phyloP scores from a whole-genome alignment of 768 basidiomycete genomes.

The Ephemerocybe angulata region DNA sequence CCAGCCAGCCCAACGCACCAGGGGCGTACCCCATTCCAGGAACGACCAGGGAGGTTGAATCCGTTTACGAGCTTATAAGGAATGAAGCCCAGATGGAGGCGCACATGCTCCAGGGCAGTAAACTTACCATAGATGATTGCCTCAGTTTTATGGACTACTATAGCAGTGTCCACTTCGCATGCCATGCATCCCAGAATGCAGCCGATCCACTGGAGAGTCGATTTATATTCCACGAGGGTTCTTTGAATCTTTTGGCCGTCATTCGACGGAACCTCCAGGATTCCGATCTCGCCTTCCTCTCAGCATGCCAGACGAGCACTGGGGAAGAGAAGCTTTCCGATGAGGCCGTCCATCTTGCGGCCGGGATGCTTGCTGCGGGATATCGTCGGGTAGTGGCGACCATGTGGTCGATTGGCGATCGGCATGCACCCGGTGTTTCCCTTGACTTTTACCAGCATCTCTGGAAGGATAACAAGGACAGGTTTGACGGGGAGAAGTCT shows the following conservation, averaged over 20 bases:
- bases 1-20: slow-evolving; percentile 11
- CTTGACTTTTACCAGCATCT: slow-evolving; percentile 25
- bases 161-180: slow-evolving; percentile 30
- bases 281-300: slow-evolving; percentile 33
- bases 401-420: slow-evolving; percentile 39
- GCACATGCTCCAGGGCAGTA: not conserved
- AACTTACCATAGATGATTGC: not conserved
- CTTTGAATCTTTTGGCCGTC: slow-evolving; percentile 14
- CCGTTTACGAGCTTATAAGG: not conserved
- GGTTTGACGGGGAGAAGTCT: slow-evolving; percentile 8
- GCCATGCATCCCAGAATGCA: slow-evolving; percentile 27
- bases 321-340: slow-evolving; percentile 27
- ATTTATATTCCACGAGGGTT: slow-evolving; percentile 18
- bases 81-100: no score
- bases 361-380: slow-evolving; percentile 34
- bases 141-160: slow-evolving; percentile 11
- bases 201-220: slow-evolving; percentile 20
- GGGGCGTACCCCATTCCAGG: slow-evolving; percentile 7
- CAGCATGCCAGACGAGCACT: slow-evolving; percentile 37
- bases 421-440: slow-evolving; percentile 26
- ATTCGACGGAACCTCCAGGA: slow-evolving; percentile 5
- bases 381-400: slow-evolving; percentile 32
- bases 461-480: not conserved
- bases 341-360: slow-evolving; percentile 37
- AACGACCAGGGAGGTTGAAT: slow-evolving; percentile 10